Conservation (phyloP, 164 flowering plant species). For the Berberis thunbergii region DNA sequence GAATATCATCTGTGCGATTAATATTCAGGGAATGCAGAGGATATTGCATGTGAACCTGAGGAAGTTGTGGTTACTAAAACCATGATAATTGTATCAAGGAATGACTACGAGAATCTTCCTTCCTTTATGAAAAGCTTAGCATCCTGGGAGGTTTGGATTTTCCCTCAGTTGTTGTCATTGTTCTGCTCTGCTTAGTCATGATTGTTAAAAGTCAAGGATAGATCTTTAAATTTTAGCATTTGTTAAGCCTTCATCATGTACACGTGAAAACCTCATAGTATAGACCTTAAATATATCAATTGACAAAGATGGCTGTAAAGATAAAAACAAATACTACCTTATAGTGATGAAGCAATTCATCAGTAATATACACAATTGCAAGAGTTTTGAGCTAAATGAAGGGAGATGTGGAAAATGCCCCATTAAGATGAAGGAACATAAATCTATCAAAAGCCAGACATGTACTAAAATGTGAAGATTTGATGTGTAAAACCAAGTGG, state of each 20-base stretch:
- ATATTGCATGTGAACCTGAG: constrained; percentile 12
- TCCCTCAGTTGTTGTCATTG: background rate
- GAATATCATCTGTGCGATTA: background rate
- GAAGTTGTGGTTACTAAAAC: constrained; percentile 15
- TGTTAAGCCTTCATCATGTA: background rate
- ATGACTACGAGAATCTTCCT: constrained; percentile 71
- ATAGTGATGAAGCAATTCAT: too few species aligned
- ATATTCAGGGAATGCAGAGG: constrained; percentile 14
- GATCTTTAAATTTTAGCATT: background rate
- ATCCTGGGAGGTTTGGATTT: constrained; percentile 69
- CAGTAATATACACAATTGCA: too few species aligned
- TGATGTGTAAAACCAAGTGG: too few species aligned
- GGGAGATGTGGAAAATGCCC: too few species aligned
- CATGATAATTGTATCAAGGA: constrained; percentile 32
- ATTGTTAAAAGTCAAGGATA: background rate
- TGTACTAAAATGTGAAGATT: too few species aligned
- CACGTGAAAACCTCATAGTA: background rate
- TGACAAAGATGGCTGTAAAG: too few species aligned
- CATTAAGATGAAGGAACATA: too few species aligned
- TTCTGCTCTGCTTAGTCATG: background rate
- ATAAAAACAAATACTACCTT: too few species aligned
- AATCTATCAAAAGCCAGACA: too few species aligned
- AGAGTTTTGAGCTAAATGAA: too few species aligned
- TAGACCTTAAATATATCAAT: too few species aligned
- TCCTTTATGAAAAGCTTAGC: constrained; percentile 62